These are phyloP conservation scores for Ophiosphaerella herpotricha DNA, from an alignment of 2,329 filamentous ascomycete genomes.

Conservation along the genomic window DNA sequence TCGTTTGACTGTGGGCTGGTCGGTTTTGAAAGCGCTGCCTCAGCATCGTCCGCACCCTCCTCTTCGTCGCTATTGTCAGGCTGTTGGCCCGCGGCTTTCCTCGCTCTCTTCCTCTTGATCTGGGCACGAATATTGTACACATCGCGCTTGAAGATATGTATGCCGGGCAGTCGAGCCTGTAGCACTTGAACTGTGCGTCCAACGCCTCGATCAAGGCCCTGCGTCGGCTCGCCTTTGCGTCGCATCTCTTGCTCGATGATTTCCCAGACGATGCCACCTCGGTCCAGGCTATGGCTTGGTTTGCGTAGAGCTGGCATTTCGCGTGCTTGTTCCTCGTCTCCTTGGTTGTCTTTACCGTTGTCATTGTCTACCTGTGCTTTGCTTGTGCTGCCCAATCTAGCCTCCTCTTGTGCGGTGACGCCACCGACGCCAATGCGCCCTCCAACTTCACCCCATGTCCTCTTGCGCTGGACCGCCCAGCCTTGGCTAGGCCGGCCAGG, in stretches of 20 bases:
- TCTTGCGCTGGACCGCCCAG: conserved; percentile 40
- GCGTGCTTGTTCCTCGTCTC: conserved; percentile 1
- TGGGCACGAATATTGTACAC: conserved; percentile 44
- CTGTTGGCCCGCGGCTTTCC: conserved; percentile 35
- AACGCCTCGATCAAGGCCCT: conserved; percentile 39
- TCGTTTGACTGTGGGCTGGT: conserved; percentile 2
- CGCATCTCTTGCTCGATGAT: conserved; percentile 44
- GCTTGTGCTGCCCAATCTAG: conserved; percentile 8
- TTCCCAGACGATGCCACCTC: conserved; percentile 38
- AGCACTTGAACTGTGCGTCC: conserved; percentile 39
- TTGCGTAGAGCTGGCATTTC: conserved; percentile 2
- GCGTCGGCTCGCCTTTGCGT: conserved; percentile 27
- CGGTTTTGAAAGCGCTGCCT: background rate
- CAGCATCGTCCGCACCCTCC: background rate
- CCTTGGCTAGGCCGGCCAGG: conserved; percentile 31
- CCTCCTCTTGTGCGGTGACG: conserved; percentile 38
- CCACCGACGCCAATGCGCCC: conserved; percentile 37
- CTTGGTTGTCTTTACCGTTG: conserved; percentile 4
- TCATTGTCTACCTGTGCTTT: conserved; percentile 4
- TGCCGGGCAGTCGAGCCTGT: conserved; percentile 33
- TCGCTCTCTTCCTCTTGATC: conserved; percentile 37
- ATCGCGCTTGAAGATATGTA: conserved; percentile 44
- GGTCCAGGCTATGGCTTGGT: conserved; percentile 31
- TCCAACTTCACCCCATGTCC: conserved; percentile 41
- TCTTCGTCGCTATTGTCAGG: conserved; percentile 24